Evolutionary conservation across 2,329 filamentous ascomycete species (phyloP).

Genomic region (Ophiostoma montium): DNA sequence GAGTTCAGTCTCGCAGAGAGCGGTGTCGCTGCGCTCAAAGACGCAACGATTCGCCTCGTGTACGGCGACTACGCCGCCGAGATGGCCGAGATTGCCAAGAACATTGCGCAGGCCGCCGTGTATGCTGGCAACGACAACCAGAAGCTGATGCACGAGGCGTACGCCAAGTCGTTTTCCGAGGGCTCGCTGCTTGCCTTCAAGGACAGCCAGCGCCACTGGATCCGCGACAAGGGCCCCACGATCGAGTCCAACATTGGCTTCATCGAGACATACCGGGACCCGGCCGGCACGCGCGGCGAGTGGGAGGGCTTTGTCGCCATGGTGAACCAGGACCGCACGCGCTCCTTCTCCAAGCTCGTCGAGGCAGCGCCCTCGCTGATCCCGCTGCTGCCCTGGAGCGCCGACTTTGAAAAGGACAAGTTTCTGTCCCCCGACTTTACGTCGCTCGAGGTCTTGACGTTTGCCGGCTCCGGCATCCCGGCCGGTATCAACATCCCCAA

Average conservation of each 20-base stretch:
- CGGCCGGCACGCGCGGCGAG: slow-evolving; percentile 65
- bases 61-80: slow-evolving; percentile 63
- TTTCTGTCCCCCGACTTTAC: slow-evolving; percentile 95
- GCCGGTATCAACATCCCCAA: slow-evolving; percentile 57
- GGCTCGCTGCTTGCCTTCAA: slow-evolving; percentile 69
- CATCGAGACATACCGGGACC: slow-evolving; percentile 75
- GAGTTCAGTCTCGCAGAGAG: slow-evolving; percentile 47
- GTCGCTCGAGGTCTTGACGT: slow-evolving; percentile 79
- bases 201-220: slow-evolving; percentile 68
- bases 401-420: slow-evolving; percentile 89
- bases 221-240: slow-evolving; percentile 66
- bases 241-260: slow-evolving; percentile 75
- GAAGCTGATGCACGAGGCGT: slow-evolving; percentile 57
- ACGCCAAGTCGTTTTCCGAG: slow-evolving; percentile 58
- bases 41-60: slow-evolving; percentile 54
- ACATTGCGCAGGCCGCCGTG: slow-evolving; percentile 52
- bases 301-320: slow-evolving; percentile 76
- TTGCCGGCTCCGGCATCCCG: slow-evolving; percentile 54
- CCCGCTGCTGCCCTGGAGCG: slow-evolving; percentile 74
- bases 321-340: slow-evolving; percentile 83
- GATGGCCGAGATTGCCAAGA: slow-evolving; percentile 54
- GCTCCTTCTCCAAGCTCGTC: slow-evolving; percentile 75
- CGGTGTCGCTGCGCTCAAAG: slow-evolving; percentile 43
- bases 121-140: slow-evolving; percentile 62
- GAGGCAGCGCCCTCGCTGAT: slow-evolving; percentile 70